phyloP scores from a whole-genome alignment of 2,329 filamentous ascomycete species.

The Sporothrix curviconia region DNA sequence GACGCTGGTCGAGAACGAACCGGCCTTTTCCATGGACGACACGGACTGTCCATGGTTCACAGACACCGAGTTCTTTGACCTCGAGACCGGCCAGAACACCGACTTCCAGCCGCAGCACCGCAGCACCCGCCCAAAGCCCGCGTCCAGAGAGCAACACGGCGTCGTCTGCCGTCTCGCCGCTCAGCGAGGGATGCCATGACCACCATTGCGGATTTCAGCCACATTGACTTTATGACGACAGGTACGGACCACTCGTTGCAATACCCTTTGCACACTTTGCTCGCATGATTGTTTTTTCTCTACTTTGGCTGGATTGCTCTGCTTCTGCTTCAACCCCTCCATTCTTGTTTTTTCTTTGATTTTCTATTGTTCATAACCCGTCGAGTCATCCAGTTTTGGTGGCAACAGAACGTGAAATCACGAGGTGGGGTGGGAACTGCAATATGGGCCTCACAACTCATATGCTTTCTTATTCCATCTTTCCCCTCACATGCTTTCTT shows the following conservation, averaged over 20 bases:
- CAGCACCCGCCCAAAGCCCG: slow-evolving; percentile 40
- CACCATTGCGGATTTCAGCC: slow-evolving; percentile 40
- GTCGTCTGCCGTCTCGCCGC: slow-evolving; percentile 17
- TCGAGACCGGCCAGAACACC: slow-evolving; percentile 58
- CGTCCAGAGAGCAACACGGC: slow-evolving; percentile 26
- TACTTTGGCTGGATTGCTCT: slow-evolving; percentile 9
- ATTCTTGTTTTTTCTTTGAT: neutral
- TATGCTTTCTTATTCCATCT: neutral
- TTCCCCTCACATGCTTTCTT: too few relatives aligned
- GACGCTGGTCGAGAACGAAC: slow-evolving; percentile 39
- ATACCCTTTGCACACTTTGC: too few relatives aligned
- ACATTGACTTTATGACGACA: slow-evolving; percentile 44
- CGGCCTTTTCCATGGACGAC: slow-evolving; percentile 56
- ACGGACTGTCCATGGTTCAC: slow-evolving; percentile 69
- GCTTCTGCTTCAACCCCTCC: neutral
- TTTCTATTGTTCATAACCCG: neutral
- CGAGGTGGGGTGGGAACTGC: neutral
- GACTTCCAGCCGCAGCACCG: slow-evolving; percentile 49
- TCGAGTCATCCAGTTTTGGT: too few relatives aligned
- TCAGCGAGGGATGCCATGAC: slow-evolving; percentile 33
- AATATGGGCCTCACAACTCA: neutral
- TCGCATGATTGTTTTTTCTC: slow-evolving; percentile 8
- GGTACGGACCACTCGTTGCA: slow-evolving; percentile 33
- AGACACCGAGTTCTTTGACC: slow-evolving; percentile 76
- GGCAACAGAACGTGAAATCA: too few relatives aligned